Evolutionary conservation across 1,284 basidiomycete species (phyloP), one percentile per base, ranked within the genome.

Genomic region (Sporisorium sorghi): DNA sequence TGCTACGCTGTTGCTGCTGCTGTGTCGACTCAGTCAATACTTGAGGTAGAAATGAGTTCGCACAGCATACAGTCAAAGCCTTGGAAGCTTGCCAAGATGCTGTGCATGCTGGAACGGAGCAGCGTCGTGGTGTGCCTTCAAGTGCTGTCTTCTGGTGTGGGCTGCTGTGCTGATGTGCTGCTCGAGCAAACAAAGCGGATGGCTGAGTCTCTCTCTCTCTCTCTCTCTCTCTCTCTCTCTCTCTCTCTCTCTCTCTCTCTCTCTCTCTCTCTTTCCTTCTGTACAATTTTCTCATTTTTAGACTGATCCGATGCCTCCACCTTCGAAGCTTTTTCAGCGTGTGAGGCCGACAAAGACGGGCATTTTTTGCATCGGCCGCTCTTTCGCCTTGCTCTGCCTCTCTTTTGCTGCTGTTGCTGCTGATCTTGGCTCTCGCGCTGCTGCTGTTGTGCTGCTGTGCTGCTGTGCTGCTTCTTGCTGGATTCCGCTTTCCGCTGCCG

Each of bases 241-340:
- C n/a, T n/a, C n/a, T n/a, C n/a, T n/a, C n/a, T 33, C 32, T 32
- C 28, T 48, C 46, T 17, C 46, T 11, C 46, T 19, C 42, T 21
- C 5, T 5, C 15, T 17, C 2, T 33, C 2, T 15, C 32, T 21
- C 24, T 26, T 24, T 24, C 32, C 32, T 32, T 40, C 23, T 19
- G 24, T 19, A 1, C 24, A 14, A 33, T 33, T 30, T 53, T 15
- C n/a, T n/a, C 2, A 39, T 12, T 54, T 53, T 53, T n/a, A n/a
- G 50, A 60, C 58, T 60, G 58, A 12, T 60, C 58, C 44, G 17
- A 60, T 60, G 58, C 58, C 58, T 60, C 58, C 58, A 60, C 58
- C 50, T 59, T 33, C 47, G n/a, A 40, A 43, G 37, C 47, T 30
- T 19, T 26, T 42, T 42, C 26, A 42, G 17, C 24, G 37, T 52